These are phyloP conservation scores for Tylopilus intermedius DNA, from an alignment of 768 basidiomycete genomes.

Conservation along the genomic window DNA sequence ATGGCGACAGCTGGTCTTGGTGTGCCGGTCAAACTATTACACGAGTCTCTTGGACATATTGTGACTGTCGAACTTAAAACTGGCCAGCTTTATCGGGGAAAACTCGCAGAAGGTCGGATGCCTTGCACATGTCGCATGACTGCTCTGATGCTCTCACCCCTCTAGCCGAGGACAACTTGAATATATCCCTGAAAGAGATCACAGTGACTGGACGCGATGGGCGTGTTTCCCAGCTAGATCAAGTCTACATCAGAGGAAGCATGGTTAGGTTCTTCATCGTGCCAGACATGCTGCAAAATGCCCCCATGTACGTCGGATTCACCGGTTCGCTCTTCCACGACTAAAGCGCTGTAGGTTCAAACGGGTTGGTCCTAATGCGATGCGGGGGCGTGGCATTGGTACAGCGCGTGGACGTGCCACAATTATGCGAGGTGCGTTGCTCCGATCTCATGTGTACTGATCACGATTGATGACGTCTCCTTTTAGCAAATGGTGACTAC, in stretches of 20 bases:
- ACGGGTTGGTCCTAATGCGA: conserved; percentile 95
- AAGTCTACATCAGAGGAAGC: conserved; percentile 97
- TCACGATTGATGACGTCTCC: conserved; percentile 15
- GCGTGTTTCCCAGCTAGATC: conserved; percentile 96
- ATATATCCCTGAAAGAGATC: conserved; percentile 93
- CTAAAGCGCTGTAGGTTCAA: conserved; percentile 74
- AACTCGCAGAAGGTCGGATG: conserved; percentile 81
- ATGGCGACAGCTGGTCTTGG: conserved; percentile 65
- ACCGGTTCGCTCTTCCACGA: conserved; percentile 2
- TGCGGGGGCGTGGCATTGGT: conserved; percentile 98
- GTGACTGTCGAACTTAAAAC: conserved; percentile 99
- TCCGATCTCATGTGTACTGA: conserved; percentile 5
- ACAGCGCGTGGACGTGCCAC: conserved; percentile 98
- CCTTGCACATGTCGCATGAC: conserved; percentile 4
- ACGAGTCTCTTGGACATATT: conserved; percentile 93
- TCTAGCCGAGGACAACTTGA: conserved; percentile 95
- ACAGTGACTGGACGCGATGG: conserved; percentile 98
- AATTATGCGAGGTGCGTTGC: conserved; percentile 85
- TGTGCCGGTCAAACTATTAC: conserved; percentile 93
- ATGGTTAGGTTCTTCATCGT: conserved; percentile 99
- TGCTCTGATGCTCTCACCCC: conserved; percentile 17
- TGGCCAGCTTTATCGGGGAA: conserved; percentile 94
- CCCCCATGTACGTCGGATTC: conserved; percentile 76
- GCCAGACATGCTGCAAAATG: conserved; percentile 98
- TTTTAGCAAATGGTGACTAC: conserved; percentile 69